phyloP scores from a whole-genome alignment of 495 filamentous ascomycete genomes.

The Penicillium egyptiacum region DNA sequence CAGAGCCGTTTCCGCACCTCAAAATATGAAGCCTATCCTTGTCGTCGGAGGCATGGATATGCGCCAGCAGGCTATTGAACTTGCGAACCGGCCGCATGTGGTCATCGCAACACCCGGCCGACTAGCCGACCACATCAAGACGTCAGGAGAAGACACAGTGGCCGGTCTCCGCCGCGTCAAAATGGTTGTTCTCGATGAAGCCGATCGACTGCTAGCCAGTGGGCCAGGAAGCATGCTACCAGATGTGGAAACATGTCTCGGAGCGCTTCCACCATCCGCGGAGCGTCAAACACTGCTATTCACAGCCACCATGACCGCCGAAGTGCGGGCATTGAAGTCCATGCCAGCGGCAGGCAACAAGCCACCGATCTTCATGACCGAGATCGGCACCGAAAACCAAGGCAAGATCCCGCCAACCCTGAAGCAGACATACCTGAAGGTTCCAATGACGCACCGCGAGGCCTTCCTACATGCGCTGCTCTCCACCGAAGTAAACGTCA shows the following conservation, averaged over 20 bases:
- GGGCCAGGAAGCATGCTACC: slow-evolving; percentile 84
- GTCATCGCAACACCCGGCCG: slow-evolving; percentile 94
- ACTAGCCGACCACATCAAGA: slow-evolving; percentile 88
- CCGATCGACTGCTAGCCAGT: slow-evolving; percentile 80
- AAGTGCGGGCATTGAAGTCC: slow-evolving; percentile 79
- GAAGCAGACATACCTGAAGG: slow-evolving; percentile 78
- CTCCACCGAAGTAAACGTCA: slow-evolving; percentile 69
- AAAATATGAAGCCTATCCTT: slow-evolving; percentile 79
- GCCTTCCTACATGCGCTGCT: slow-evolving; percentile 91
- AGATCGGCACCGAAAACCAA: slow-evolving; percentile 71
- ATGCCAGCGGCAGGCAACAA: slow-evolving; percentile 64
- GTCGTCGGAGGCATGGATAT: slow-evolving; percentile 92
- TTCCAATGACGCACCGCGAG: slow-evolving; percentile 87
- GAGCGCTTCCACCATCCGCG: slow-evolving; percentile 66
- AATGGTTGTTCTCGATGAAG: slow-evolving; percentile 94
- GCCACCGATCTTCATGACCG: slow-evolving; percentile 80
- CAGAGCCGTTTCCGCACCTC: slow-evolving; percentile 82
- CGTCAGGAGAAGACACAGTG: slow-evolving; percentile 86
- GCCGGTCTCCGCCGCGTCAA: slow-evolving; percentile 71
- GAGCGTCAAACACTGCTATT: slow-evolving; percentile 91
- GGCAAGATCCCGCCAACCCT: slow-evolving; percentile 75
- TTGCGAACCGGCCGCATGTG: slow-evolving; percentile 80
- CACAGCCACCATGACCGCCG: slow-evolving; percentile 92
- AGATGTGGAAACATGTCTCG: slow-evolving; percentile 85
- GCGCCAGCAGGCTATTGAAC: slow-evolving; percentile 80